Percentiles rank a stretch among this genome's conserved stretches.
Conservation (phyloP, 1,139 yeast genomes). For the Magnusiomyces suaveolens region DNA sequence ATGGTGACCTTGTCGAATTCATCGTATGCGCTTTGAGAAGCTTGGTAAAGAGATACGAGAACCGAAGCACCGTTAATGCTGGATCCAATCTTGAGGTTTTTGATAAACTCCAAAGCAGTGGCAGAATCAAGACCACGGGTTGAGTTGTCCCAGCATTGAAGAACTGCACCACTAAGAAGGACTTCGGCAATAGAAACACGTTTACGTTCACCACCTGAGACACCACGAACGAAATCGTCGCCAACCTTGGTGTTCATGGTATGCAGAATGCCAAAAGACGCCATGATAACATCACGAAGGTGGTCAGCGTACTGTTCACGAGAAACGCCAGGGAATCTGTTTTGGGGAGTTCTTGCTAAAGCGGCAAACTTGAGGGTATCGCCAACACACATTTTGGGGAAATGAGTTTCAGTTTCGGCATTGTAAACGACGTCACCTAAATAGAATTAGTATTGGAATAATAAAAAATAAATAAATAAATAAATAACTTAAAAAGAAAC, state of each 20-base stretch:
- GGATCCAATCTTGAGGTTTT: slow-evolving; percentile 57
- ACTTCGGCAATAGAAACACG: slow-evolving; percentile 72
- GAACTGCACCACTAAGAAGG: slow-evolving; percentile 47
- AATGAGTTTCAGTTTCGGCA: slow-evolving; percentile 62
- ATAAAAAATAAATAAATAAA: no score
- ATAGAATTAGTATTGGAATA: slow-evolving; percentile 42
- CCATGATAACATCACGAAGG: slow-evolving; percentile 58
- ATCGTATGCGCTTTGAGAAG: slow-evolving; percentile 68
- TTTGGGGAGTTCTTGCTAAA: slow-evolving; percentile 52
- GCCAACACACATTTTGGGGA: slow-evolving; percentile 64
- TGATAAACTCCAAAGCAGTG: slow-evolving; percentile 63
- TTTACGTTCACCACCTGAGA: slow-evolving; percentile 78
- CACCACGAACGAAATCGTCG: slow-evolving; percentile 62
- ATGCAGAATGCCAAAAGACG: slow-evolving; percentile 59
- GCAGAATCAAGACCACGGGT: slow-evolving; percentile 70
- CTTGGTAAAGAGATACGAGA: slow-evolving; percentile 71
- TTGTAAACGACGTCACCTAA: slow-evolving; percentile 65
- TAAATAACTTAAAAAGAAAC: background rate
- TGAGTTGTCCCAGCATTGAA: slow-evolving; percentile 68
- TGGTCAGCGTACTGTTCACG: slow-evolving; percentile 51
- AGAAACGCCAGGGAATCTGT: slow-evolving; percentile 49
- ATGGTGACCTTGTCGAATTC: slow-evolving; percentile 65
- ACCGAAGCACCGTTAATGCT: slow-evolving; percentile 50
- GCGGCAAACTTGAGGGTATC: slow-evolving; percentile 62
- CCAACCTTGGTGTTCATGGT: slow-evolving; percentile 62